These are phyloP conservation scores for Pythium brassicae DNA, from an alignment of 352 stramenopile species.

Conservation along the genomic window DNA sequence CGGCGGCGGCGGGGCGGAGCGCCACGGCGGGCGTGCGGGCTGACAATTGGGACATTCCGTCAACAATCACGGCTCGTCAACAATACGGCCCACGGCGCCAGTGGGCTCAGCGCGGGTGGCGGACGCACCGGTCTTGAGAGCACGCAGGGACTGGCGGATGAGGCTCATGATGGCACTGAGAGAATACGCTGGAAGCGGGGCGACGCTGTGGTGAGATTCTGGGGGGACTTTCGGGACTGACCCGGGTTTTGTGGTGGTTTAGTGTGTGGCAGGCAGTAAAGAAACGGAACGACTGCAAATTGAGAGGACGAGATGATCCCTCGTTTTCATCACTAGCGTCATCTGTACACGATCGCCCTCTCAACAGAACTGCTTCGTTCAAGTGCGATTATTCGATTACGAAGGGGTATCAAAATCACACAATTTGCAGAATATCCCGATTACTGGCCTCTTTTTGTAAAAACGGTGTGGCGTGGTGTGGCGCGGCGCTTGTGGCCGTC, in stretches of 20 bases:
- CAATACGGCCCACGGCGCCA: too few relatives aligned
- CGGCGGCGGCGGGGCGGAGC: conserved; percentile 34
- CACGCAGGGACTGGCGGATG: conserved; percentile 74
- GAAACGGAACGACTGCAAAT: not conserved
- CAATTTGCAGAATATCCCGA: too few relatives aligned
- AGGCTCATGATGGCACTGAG: conserved; percentile 58
- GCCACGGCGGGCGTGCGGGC: conserved; percentile 46
- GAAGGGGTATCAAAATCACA: too few relatives aligned
- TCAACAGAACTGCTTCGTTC: too few relatives aligned
- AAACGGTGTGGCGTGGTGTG: too few relatives aligned
- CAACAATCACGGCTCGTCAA: not conserved
- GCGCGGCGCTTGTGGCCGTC: too few relatives aligned
- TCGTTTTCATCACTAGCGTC: too few relatives aligned
- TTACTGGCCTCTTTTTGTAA: too few relatives aligned
- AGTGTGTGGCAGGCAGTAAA: conserved; percentile 1
- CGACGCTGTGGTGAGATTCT: conserved; percentile 16
- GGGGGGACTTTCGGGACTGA: conserved; percentile 32
- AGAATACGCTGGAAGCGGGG: not conserved
- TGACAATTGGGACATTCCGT: conserved; percentile 13
- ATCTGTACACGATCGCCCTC: not conserved
- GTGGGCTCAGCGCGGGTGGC: not conserved
- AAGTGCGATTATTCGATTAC: too few relatives aligned
- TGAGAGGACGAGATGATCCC: not conserved
- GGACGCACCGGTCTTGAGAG: conserved; percentile 72
- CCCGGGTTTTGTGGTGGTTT: not conserved